Percentiles rank a stretch among this genome's conserved stretches.
Evolutionary conservation across 2,329 filamentous ascomycete species (phyloP).

Genomic region (Davidsoniella virescens): DNA sequence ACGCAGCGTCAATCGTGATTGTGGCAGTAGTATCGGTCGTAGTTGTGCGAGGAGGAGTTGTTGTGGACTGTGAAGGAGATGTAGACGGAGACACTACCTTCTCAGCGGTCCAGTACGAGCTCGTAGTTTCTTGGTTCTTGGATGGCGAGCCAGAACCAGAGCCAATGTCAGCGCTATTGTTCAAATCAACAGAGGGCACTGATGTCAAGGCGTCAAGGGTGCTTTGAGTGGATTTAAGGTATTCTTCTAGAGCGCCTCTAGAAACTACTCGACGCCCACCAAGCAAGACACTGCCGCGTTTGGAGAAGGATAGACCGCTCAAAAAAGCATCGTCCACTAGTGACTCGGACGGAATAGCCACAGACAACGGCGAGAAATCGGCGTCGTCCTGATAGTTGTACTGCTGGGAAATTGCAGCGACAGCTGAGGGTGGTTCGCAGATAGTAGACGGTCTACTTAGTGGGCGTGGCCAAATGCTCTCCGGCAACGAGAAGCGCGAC

Average conservation of each 20-base stretch:
- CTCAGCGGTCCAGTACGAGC: not conserved
- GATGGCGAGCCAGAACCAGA: not conserved
- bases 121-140: not conserved
- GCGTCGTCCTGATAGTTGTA: not conserved
- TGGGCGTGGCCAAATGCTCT: conserved; percentile 10
- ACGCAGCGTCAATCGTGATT: not conserved
- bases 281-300: conserved; percentile 43
- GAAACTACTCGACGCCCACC: conserved; percentile 10
- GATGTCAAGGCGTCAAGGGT: not conserved
- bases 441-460: conserved; percentile 2
- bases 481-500: conserved; percentile 9
- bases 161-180: too few relatives aligned
- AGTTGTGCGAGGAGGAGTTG: not conserved
- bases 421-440: not conserved
- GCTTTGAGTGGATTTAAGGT: not conserved
- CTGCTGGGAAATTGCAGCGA: not conserved
- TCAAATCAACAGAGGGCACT: too few relatives aligned
- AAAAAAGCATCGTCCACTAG: conserved; percentile 43
- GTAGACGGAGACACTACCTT: not conserved
- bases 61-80: not conserved
- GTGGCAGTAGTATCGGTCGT: not conserved
- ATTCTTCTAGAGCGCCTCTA: conserved; percentile 8
- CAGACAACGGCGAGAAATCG: conserved; percentile 34
- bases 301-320: conserved; percentile 41
- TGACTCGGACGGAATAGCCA: conserved; percentile 38